Conservation (phyloP, 2,329 filamentous ascomycete species). For the Epichloe aotearoae region DNA sequence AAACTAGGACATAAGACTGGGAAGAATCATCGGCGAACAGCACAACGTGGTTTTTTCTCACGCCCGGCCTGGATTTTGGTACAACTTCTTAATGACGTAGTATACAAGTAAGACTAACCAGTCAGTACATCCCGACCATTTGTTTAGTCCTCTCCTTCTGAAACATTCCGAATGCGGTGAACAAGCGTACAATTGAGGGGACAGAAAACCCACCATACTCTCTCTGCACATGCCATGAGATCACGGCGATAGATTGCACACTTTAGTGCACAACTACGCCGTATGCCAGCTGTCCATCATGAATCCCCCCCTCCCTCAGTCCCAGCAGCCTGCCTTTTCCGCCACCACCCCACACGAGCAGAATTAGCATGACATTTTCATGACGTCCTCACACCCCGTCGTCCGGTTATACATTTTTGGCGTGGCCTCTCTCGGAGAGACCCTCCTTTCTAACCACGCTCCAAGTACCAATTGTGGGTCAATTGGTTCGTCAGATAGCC, state of each 20-base stretch:
- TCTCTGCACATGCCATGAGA: neutral
- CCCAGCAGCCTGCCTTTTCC: too few relatives aligned
- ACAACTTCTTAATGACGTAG: neutral
- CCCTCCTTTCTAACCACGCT: conserved; percentile 46
- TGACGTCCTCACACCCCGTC: neutral
- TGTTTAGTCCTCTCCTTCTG: neutral
- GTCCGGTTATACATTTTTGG: neutral
- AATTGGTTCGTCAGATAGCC: conserved; percentile 55
- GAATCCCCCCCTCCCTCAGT: neutral
- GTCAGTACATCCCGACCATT: neutral
- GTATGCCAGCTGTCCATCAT: neutral
- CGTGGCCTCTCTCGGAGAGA: too few relatives aligned
- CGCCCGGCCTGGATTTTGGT: neutral
- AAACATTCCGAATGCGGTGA: neutral
- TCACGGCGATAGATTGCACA: neutral
- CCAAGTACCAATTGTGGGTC: conserved; percentile 89
- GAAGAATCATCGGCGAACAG: too few relatives aligned
- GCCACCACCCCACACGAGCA: neutral
- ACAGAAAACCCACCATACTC: neutral
- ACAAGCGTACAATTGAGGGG: neutral
- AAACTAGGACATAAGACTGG: too few relatives aligned
- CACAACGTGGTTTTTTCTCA: too few relatives aligned
- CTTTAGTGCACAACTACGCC: neutral
- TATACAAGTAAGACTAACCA: neutral
- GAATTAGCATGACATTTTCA: neutral